Base-by-base conservation (phyloP, 129 eudicot genomes). In the Chrysanthemum seticuspe region DNA sequence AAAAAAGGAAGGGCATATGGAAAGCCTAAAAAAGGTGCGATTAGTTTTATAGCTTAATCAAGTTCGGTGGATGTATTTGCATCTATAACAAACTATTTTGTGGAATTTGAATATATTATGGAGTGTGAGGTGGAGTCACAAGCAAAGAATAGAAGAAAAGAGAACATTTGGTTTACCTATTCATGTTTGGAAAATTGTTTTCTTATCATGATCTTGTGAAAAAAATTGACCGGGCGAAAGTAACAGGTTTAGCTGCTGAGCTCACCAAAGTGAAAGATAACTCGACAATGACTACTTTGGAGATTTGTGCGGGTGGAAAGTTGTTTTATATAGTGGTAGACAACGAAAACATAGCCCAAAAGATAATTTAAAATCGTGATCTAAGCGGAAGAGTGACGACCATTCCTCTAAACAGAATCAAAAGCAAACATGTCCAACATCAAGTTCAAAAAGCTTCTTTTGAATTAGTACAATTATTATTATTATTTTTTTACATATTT, bases 261-360 rank as follows among this genome's bases (percentile, higher is more conserved):
- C 99, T 95, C 78, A 95, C 91, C 58, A 91, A 85, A 88, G 97
- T 95, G 75, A 95, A 95, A 81, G 96, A 95, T 78, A 77, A 75
- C 77, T 81, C 96, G 5, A 75, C 96, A 36, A 81, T 88, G 91
- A 87, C 89, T 74, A 97, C 99, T 53, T 74, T 95, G 63, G 99
- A 95, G 99, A 96, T 95, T 68, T 94, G 92, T 81, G 99, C 97
- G 27, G 97, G 97, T 75, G 99, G 99, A 13, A 90, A 83, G 88
- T 75, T 95, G 36, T 31, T 3, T 31, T 31, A 93, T 76, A 83
- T 93, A 36, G 92, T 93, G 51, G 96, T 93, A 58, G 98, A 93
- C 80, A 85, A 87, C 29, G 98, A 93, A 80, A 84, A 74, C 75
- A 93, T 92, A 49, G 95, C 92, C 68, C 89, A 93, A 48, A 92